Evolutionary conservation across 1,139 yeast genomes (phyloP).

Genomic region (Suhomyces wounanorum): DNA sequence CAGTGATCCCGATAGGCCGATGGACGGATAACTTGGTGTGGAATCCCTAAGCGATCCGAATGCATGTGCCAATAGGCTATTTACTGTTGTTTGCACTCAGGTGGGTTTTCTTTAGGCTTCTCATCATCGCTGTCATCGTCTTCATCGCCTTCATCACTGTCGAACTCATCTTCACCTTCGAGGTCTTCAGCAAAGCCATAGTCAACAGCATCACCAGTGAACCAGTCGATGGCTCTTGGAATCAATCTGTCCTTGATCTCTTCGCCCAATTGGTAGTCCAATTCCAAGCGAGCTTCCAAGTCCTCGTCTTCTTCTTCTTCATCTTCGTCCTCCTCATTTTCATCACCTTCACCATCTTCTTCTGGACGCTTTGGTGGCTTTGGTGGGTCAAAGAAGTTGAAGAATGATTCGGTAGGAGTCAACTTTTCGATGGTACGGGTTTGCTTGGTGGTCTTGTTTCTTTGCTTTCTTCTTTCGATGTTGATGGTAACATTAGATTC

Average conservation of each 20-base stretch:
- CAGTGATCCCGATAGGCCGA: not conserved
- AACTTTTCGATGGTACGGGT: constrained; percentile 94
- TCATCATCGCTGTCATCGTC: constrained; percentile 43
- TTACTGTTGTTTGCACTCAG: constrained; percentile 82
- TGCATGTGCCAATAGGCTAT: constrained; percentile 3
- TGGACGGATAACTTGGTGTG: not conserved
- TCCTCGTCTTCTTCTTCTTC: constrained; percentile 72
- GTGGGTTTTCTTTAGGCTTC: constrained; percentile 61
- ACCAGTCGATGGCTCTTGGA: constrained; percentile 98
- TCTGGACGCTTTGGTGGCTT: constrained; percentile 54
- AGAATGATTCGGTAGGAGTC: constrained; percentile 90
- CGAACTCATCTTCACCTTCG: constrained; percentile 47
- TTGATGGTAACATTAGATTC: constrained; percentile 82
- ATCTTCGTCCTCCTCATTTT: constrained; percentile 43
- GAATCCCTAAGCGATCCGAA: not conserved
- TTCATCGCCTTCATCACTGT: constrained; percentile 48
- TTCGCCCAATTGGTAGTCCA: constrained; percentile 96
- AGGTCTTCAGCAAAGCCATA: constrained; percentile 50
- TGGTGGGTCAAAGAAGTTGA: constrained; percentile 95
- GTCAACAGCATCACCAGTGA: constrained; percentile 92
- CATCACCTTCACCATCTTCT: constrained; percentile 39
- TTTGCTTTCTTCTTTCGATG: constrained; percentile 94
- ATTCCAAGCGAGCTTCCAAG: constrained; percentile 80
- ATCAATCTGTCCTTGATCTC: constrained; percentile 93
- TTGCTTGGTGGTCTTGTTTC: constrained; percentile 96